Evolutionary conservation across 331 rosid species (phyloP).

Genomic region (Prunus yedoensis): DNA sequence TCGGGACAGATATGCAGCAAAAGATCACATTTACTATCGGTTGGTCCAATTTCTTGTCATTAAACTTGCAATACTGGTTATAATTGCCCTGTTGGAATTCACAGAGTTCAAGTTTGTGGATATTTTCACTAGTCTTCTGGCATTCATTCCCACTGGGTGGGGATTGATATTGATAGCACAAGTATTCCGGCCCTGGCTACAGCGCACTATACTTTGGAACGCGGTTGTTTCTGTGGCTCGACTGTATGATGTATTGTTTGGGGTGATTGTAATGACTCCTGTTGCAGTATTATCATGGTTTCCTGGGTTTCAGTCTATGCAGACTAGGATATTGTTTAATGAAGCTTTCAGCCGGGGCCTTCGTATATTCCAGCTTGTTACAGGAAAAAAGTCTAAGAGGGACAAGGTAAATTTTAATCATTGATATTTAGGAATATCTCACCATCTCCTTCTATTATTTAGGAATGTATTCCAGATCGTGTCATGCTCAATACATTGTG

Average conservation of each 20-base stretch:
- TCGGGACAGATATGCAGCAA: conserved; percentile 51
- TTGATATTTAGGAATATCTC: neutral
- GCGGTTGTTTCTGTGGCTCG: conserved; percentile 67
- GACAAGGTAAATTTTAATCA: conserved; percentile 37
- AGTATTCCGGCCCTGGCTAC: conserved; percentile 61
- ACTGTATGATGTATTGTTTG: conserved; percentile 76
- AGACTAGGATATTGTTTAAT: conserved; percentile 83
- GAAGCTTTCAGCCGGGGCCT: conserved; percentile 92
- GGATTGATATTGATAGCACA: conserved; percentile 78
- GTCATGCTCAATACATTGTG: neutral
- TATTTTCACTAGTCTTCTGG: conserved; percentile 72
- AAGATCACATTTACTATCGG: conserved; percentile 74
- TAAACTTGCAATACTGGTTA: conserved; percentile 47
- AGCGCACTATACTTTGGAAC: conserved; percentile 52
- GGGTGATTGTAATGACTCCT: conserved; percentile 67
- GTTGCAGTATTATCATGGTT: conserved; percentile 83
- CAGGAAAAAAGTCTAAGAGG: conserved; percentile 51
- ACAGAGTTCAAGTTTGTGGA: conserved; percentile 56
- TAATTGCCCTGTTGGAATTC: conserved; percentile 61
- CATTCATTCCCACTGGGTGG: conserved; percentile 94
- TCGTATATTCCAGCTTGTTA: conserved; percentile 66
- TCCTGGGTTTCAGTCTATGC: conserved; percentile 93
- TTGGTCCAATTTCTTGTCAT: conserved; percentile 66
- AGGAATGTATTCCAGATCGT: neutral
- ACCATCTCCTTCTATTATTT: neutral